phyloP scores from a whole-genome alignment of 805 yeast species.

The Torulaspora delbrueckii region DNA sequence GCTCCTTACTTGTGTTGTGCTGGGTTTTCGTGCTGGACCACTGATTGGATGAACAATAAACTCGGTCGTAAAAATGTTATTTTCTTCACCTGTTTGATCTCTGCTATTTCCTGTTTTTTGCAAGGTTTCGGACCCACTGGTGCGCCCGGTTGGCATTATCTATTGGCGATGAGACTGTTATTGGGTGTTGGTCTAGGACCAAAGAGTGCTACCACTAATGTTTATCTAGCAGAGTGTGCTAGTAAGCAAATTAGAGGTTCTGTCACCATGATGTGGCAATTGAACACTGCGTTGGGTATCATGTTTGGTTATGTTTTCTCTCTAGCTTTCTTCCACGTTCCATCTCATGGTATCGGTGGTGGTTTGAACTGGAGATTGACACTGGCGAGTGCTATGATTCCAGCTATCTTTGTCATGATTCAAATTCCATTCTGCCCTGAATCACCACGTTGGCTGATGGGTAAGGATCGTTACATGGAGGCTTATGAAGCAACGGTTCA shows the following conservation, averaged over 20 bases:
- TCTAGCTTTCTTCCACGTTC: slow-evolving; percentile 56
- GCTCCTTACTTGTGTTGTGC: slow-evolving; percentile 68
- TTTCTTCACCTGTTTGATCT: slow-evolving; percentile 56
- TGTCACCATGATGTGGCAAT: slow-evolving; percentile 69
- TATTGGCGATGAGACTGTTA: slow-evolving; percentile 60
- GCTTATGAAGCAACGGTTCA: slow-evolving; percentile 48
- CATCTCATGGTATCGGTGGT: slow-evolving; percentile 34
- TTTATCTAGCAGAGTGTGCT: slow-evolving; percentile 62
- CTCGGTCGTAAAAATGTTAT: slow-evolving; percentile 65
- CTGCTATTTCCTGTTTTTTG: slow-evolving; percentile 63
- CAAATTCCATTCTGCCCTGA: slow-evolving; percentile 70
- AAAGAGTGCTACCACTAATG: slow-evolving; percentile 72
- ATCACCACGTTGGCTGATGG: slow-evolving; percentile 75
- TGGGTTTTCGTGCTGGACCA: slow-evolving; percentile 55
- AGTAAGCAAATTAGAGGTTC: slow-evolving; percentile 62
- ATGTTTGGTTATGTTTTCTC: slow-evolving; percentile 66
- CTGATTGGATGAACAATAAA: slow-evolving; percentile 52
- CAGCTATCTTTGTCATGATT: slow-evolving; percentile 53
- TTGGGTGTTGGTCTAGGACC: slow-evolving; percentile 70
- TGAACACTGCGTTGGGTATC: slow-evolving; percentile 70
- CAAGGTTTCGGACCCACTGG: slow-evolving; percentile 47
- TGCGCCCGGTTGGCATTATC: slow-evolving; percentile 58
- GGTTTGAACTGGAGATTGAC: slow-evolving; percentile 64
- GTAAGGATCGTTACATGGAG: slow-evolving; percentile 56
- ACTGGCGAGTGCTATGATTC: slow-evolving; percentile 64